Percentiles rank a stretch among this genome's conserved stretches.
phyloP scores from a whole-genome alignment of 441 rosid species.

The Raphanus hybrid region DNA sequence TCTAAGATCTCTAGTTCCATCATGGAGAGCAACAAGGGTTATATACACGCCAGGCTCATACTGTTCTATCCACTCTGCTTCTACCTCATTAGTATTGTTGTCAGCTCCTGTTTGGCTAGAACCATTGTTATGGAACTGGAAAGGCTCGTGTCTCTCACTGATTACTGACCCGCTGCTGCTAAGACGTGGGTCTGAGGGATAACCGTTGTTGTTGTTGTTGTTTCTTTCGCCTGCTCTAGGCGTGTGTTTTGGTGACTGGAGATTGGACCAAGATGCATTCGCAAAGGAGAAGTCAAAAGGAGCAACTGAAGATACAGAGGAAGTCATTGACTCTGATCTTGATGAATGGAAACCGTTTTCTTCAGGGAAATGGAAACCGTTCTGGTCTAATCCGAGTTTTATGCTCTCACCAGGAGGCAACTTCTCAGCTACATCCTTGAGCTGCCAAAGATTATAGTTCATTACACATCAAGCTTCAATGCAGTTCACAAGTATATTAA shows the following conservation, averaged over 20 bases:
- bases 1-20: conserved; percentile 95
- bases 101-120: too few species aligned
- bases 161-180: conserved; percentile 53
- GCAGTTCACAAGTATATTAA: background rate
- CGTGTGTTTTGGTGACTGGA: conserved; percentile 52
- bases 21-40: conserved; percentile 85
- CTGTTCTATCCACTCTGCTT: conserved; percentile 72
- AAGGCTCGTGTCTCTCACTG: conserved; percentile 61
- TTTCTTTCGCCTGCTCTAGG: conserved; percentile 48
- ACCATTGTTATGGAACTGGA: conserved; percentile 39
- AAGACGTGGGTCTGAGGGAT: conserved; percentile 43
- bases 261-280: conserved; percentile 53
- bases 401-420: conserved; percentile 77
- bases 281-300: conserved; percentile 49
- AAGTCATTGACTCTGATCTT: conserved; percentile 67
- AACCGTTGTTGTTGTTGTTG: conserved; percentile 47
- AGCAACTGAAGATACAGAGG: conserved; percentile 57
- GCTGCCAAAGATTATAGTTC: conserved; percentile 49
- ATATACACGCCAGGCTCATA: conserved; percentile 96
- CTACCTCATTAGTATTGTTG: too few species aligned
- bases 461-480: background rate
- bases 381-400: conserved; percentile 65
- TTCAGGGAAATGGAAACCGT: conserved; percentile 54
- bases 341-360: conserved; percentile 51
- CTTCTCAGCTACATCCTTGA: conserved; percentile 95